Percentiles rank a stretch among this genome's conserved stretches.
phyloP scores from a whole-genome alignment of 2,329 filamentous ascomycete genomes.

The Hypomyces perniciosus region DNA sequence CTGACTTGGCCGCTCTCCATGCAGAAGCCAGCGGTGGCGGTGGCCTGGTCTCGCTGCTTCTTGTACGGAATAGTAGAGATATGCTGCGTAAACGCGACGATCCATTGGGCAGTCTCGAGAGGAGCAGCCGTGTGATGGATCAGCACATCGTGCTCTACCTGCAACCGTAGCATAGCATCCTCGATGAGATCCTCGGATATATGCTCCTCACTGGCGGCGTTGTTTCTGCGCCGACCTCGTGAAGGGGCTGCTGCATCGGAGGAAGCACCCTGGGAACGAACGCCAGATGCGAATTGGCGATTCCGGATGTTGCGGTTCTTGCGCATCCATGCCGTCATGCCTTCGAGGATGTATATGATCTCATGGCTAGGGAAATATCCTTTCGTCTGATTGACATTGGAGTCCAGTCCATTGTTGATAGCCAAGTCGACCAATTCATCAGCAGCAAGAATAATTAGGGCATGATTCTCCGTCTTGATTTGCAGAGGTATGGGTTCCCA shows the following conservation, averaged over 20 bases:
- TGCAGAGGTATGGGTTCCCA: slow-evolving; percentile 58
- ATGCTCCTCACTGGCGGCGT: slow-evolving; percentile 35
- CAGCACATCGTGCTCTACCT: slow-evolving; percentile 59
- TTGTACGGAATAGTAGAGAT: slow-evolving; percentile 71
- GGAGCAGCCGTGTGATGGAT: slow-evolving; percentile 61
- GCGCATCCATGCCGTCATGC: slow-evolving; percentile 57
- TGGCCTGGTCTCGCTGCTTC: slow-evolving; percentile 42
- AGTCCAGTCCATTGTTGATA: slow-evolving; percentile 46
- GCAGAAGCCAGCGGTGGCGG: slow-evolving; percentile 60
- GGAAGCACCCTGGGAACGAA: slow-evolving; percentile 41
- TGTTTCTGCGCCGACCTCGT: slow-evolving; percentile 34
- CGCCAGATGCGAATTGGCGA: slow-evolving; percentile 59
- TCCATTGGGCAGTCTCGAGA: slow-evolving; percentile 66
- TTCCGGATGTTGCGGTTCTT: slow-evolving; percentile 65
- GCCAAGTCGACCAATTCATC: slow-evolving; percentile 60
- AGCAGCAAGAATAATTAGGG: slow-evolving; percentile 56
- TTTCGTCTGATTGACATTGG: slow-evolving; percentile 53
- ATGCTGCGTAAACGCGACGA: slow-evolving; percentile 69
- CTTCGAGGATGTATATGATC: slow-evolving; percentile 67
- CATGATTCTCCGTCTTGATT: slow-evolving; percentile 52
- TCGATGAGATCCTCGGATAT: slow-evolving; percentile 65
- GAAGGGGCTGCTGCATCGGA: slow-evolving; percentile 16
- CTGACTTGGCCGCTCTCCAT: slow-evolving; percentile 75
- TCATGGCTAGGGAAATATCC: slow-evolving; percentile 45
- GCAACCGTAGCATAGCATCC: slow-evolving; percentile 63